Evolutionary conservation across 2,329 filamentous ascomycete genomes (phyloP).

Genomic region (Colletotrichum tropicale): DNA sequence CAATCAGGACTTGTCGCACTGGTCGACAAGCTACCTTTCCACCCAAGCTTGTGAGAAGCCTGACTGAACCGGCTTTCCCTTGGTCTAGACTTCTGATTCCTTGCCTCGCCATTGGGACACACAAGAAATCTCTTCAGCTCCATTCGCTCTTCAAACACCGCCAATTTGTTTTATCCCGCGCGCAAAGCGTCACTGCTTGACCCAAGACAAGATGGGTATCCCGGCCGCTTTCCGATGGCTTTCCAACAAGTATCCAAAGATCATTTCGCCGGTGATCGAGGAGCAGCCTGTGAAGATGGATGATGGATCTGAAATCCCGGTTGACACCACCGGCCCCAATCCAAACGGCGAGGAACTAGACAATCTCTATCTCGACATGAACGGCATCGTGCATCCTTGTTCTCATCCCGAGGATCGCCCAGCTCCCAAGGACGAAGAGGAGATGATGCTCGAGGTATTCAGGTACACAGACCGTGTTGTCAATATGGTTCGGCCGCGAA

Average conservation of each 20-base stretch:
- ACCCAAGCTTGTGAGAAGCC: background rate
- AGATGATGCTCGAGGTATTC: constrained; percentile 99
- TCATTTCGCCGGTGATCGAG: constrained; percentile 89
- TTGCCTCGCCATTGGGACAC: background rate
- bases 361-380: constrained; percentile 99
- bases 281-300: constrained; percentile 79
- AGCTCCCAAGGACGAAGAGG: constrained; percentile 90
- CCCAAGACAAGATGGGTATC: constrained; percentile 75
- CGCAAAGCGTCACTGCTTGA: background rate
- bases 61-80: background rate
- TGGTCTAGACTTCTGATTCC: background rate
- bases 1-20: background rate
- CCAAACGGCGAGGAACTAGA: constrained; percentile 98
- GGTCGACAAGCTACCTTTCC: background rate
- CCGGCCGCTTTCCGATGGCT: constrained; percentile 96
- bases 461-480: constrained; percentile 98
- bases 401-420: constrained; percentile 95
- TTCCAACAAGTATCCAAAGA: constrained; percentile 96
- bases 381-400: constrained; percentile 98
- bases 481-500: constrained; percentile 97
- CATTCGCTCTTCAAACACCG: background rate
- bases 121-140: background rate
- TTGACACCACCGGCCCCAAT: constrained; percentile 84
- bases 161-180: background rate
- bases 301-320: constrained; percentile 82